Evolutionary conservation across 1,284 basidiomycete species (phyloP).

Genomic region (Ceratobasidium sp.): DNA sequence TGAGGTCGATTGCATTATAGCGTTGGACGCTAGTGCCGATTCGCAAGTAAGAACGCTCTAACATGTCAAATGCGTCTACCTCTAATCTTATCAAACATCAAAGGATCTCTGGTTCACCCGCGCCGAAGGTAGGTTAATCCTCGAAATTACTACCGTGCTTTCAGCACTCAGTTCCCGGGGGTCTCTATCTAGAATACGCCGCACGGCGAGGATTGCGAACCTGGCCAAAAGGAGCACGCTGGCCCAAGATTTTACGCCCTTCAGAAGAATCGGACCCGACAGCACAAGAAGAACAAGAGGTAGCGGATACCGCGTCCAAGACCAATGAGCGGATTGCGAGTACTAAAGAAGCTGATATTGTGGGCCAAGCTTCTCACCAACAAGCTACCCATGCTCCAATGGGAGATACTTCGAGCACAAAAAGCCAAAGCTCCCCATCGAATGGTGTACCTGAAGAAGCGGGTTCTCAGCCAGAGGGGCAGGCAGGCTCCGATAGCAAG

Average conservation of each 20-base stretch:
- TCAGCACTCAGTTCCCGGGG: slow-evolving; percentile 7
- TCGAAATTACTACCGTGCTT: not conserved
- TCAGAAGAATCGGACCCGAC: slow-evolving; percentile 42
- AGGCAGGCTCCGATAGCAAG: not conserved
- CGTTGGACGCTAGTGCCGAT: slow-evolving; percentile 55
- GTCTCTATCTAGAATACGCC: slow-evolving; percentile 50
- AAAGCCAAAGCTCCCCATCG: not conserved
- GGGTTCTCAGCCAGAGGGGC: not conserved
- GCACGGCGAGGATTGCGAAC: slow-evolving; percentile 49
- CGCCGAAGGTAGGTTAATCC: slow-evolving; percentile 49
- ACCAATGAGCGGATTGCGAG: slow-evolving; percentile 43
- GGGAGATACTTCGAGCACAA: not conserved
- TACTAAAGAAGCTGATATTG: slow-evolving; percentile 46
- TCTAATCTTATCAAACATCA: not conserved
- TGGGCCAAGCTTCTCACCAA: slow-evolving; percentile 43
- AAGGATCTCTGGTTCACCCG: slow-evolving; percentile 55
- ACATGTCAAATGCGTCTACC: not conserved
- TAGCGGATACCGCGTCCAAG: slow-evolving; percentile 2
- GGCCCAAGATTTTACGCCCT: slow-evolving; percentile 46
- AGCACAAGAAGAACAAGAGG: not conserved
- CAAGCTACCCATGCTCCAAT: slow-evolving; percentile 15
- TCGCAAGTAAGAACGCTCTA: slow-evolving; percentile 48
- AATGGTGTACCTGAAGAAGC: not conserved
- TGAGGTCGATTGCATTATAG: slow-evolving; percentile 54
- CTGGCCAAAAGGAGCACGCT: slow-evolving; percentile 52